Base-by-base conservation (phyloP, 1,284 basidiomycete genomes). In the Tylopilus sp. region DNA sequence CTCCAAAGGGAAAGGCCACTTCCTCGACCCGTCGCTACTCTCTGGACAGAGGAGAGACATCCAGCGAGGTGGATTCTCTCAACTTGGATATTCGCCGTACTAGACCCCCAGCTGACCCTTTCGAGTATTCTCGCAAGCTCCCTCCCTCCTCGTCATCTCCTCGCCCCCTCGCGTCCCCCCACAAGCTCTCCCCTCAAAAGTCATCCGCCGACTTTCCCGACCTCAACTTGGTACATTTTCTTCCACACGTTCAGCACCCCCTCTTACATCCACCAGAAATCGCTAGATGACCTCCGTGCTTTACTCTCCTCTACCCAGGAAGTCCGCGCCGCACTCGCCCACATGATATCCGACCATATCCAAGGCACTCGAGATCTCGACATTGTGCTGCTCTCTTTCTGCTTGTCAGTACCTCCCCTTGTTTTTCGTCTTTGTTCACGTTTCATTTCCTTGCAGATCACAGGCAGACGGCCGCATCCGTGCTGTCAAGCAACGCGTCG, bases 1-100 rank as follows among this genome's bases (percentile, higher is more conserved):
- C 42, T 13, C 16, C 55, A 37, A 52, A 46, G 42, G 44, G 19
- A 43, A 63, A 41, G 15, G 25, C 29, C 4, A 37, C 50, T 10
- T 11, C 26, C 2, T 19, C 52, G 6, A 5, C 42, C 10, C 56
- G 49, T 26, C 53, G 44, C 33, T 33, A 39, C 37, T 52, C 52
- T 28, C 46, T 51, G 5, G 60, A 56, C 40, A 28, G 28, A 3
- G 57, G 49, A 41, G 61, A 57, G 44, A 57, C 64, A 23, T 57
- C 55, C 10, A 63, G 61, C 48, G 66, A 57, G 36, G 60, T 60
- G 48, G 55, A 65, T 48, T 55, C 52, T 11, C 59, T 64, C 52
- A 61, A 60, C 42, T 41, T 50, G 41, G 48, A 49, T 23, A 7
- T 3, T 28, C 13, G 46, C 16, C 39, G 3, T 35, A 18, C 33